Evolutionary conservation across 495 filamentous ascomycete species (phyloP).

Genomic region (Penicillium antarcticum): DNA sequence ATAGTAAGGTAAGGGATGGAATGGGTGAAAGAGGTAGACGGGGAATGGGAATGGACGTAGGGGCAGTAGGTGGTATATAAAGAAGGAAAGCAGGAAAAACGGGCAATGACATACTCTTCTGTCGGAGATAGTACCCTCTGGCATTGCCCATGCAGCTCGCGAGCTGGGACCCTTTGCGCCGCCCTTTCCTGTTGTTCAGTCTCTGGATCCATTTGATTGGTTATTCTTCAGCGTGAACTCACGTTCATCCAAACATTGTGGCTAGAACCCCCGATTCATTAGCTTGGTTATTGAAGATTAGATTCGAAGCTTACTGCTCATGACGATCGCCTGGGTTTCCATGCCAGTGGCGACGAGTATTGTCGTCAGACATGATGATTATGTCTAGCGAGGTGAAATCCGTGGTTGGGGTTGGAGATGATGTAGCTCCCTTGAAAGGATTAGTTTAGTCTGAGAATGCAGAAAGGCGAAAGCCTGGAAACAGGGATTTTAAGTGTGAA

Average conservation of each 20-base stretch:
- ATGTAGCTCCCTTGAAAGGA: background rate
- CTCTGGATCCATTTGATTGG: too few species aligned
- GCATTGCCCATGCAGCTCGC: constrained; percentile 27
- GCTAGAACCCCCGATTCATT: background rate
- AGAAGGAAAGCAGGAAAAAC: background rate
- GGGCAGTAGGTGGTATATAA: background rate
- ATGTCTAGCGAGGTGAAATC: constrained; percentile 8
- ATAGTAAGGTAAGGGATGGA: too few species aligned
- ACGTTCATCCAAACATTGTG: constrained; percentile 38
- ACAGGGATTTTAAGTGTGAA: background rate
- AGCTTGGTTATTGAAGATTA: too few species aligned
- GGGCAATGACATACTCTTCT: constrained; percentile 17
- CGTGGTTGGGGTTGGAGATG: background rate
- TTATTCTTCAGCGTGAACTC: too few species aligned
- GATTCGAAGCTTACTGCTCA: constrained; percentile 22
- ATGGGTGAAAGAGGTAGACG: too few species aligned
- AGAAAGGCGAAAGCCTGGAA: background rate
- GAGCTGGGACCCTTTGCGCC: constrained; percentile 24
- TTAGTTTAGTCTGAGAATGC: background rate
- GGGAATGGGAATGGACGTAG: too few species aligned
- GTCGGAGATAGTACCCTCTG: constrained; percentile 5
- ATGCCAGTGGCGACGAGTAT: constrained; percentile 38
- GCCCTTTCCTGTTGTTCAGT: constrained; percentile 9
- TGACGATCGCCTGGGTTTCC: constrained; percentile 37
- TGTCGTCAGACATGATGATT: constrained; percentile 26